A percentile compares a stretch with the other conserved stretches of the same genome.
Evolutionary conservation across 2,329 filamentous ascomycete genomes (phyloP).

Genomic region (Lecanosticta acicola): DNA sequence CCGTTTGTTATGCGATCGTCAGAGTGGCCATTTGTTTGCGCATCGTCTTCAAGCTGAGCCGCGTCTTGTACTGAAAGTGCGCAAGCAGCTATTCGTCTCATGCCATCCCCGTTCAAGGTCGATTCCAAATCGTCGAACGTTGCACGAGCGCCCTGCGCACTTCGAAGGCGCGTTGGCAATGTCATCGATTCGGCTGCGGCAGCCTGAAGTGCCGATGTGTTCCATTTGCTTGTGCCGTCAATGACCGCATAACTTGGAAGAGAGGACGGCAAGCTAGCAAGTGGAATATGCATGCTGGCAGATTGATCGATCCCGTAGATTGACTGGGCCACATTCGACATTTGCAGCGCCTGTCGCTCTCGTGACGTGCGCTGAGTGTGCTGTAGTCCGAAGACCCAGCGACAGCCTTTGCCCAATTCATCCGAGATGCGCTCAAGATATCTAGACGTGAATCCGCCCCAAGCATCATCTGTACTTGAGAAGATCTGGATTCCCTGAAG

Average conservation of each 20-base stretch:
- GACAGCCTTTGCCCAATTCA: conserved; percentile 79
- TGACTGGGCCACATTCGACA: conserved; percentile 69
- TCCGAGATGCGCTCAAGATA: conserved; percentile 66
- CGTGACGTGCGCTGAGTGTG: conserved; percentile 44
- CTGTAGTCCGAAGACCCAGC: conserved; percentile 84
- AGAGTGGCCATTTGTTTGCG: conserved; percentile 26
- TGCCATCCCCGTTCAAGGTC: conserved; percentile 67
- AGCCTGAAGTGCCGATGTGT: conserved; percentile 69
- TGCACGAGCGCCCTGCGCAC: conserved; percentile 39
- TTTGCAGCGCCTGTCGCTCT: conserved; percentile 59
- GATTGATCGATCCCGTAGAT: conserved; percentile 63
- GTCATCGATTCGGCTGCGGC: conserved; percentile 73
- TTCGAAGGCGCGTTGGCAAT: conserved; percentile 65
- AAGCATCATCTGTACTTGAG: conserved; percentile 49
- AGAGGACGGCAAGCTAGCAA: conserved; percentile 56
- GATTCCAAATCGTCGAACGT: conserved; percentile 60
- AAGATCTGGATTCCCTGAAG: conserved; percentile 76
- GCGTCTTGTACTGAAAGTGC: conserved; percentile 56
- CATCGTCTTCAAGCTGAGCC: conserved; percentile 27
- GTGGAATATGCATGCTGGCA: conserved; percentile 71
- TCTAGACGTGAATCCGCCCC: conserved; percentile 43
- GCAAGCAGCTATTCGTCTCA: conserved; percentile 70
- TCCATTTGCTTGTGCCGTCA: conserved; percentile 66
- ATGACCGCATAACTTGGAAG: conserved; percentile 55
- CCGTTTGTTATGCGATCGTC: conserved; percentile 30